A percentile compares a stretch with the other conserved stretches of the same genome.
Evolutionary conservation across 129 eudicot species (phyloP).

Genomic region (Artemisia argyi): DNA sequence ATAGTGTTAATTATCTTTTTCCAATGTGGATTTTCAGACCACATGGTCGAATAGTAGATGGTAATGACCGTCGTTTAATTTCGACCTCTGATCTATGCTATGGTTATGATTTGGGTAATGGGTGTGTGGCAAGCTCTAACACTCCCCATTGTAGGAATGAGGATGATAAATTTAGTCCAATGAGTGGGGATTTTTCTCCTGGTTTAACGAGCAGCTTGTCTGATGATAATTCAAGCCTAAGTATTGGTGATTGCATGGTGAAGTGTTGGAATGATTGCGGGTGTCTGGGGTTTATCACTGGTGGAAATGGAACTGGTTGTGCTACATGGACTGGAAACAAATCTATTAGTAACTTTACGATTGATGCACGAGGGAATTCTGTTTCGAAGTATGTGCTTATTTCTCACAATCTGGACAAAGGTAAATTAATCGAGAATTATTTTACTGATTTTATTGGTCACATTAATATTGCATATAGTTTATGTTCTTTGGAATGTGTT

Average conservation of each 20-base stretch:
- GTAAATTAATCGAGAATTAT: neutral
- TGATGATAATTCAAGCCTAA: neutral
- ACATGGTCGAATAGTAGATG: neutral
- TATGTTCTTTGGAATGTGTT: too few relatives aligned
- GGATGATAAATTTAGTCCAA: neutral
- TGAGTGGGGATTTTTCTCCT: neutral
- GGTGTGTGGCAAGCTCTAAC: neutral
- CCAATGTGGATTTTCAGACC: conserved; percentile 6
- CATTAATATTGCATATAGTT: too few relatives aligned
- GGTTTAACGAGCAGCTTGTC: neutral
- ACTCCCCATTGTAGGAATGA: neutral
- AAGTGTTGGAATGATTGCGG: neutral
- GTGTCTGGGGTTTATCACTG: neutral
- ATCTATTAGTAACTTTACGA: too few relatives aligned
- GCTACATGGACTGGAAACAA: neutral
- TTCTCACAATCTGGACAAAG: too few relatives aligned
- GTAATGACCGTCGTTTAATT: neutral
- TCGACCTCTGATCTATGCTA: neutral
- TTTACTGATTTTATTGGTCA: too few relatives aligned
- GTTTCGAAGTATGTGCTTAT: too few relatives aligned
- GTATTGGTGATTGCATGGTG: neutral
- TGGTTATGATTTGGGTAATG: neutral
- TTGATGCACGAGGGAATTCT: too few relatives aligned
- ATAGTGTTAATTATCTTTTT: neutral
- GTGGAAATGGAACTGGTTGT: neutral